phyloP scores from a whole-genome alignment of 1,284 basidiomycete species.

The Pterula multifida region DNA sequence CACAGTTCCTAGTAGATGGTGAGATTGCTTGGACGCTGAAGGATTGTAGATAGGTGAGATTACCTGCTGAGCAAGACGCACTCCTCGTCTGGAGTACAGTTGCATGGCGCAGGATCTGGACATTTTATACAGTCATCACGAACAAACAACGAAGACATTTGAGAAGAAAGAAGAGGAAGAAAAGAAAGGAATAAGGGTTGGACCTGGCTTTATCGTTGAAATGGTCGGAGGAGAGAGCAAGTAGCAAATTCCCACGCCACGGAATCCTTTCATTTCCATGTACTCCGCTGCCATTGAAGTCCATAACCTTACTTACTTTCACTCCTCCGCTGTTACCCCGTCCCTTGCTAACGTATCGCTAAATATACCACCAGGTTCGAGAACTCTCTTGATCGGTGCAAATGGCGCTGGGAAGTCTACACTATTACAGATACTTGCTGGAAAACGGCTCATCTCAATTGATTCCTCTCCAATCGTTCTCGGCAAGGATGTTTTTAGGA shows the following conservation, averaged over 20 bases:
- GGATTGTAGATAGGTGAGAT: constrained; percentile 13
- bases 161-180: constrained; percentile 6
- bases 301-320: constrained; percentile 51
- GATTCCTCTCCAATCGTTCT: constrained; percentile 63
- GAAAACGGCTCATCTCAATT: constrained; percentile 69
- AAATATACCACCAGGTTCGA: constrained; percentile 56
- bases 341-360: constrained; percentile 61
- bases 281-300: constrained; percentile 35
- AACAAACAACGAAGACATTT: constrained; percentile 2
- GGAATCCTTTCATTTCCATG: constrained; percentile 9
- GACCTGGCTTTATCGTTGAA: background rate
- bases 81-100: constrained; percentile 37
- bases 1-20: constrained; percentile 36
- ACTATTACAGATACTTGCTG: constrained; percentile 86
- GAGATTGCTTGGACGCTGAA: constrained; percentile 10
- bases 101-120: constrained; percentile 32
- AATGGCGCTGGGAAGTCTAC: constrained; percentile 97
- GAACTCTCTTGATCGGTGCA: constrained; percentile 82
- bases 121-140: constrained; percentile 19
- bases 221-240: constrained; percentile 8
- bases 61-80: constrained; percentile 53
- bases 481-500: constrained; percentile 76
- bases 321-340: constrained; percentile 27
- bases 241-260: constrained; percentile 9
- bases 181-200: constrained; percentile 23